Percentiles rank a stretch among this genome's conserved stretches.
These are phyloP conservation scores for Fraxinus albicans DNA, from an alignment of 305 asterid genomes.

Conservation along the genomic window DNA sequence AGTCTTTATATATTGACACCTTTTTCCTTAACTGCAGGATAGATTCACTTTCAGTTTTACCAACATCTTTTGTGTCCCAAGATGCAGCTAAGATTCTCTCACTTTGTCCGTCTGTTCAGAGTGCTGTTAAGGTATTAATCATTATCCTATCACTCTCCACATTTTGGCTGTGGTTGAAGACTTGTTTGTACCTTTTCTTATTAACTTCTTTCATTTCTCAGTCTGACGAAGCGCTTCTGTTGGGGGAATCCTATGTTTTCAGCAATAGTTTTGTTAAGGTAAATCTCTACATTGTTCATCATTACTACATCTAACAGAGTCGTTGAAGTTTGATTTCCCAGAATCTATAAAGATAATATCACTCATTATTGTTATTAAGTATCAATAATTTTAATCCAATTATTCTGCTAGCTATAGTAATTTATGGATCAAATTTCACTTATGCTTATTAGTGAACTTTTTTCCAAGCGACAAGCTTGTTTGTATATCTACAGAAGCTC, in stretches of 20 bases:
- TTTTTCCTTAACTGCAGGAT: constrained; percentile 54
- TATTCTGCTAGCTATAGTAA: neutral
- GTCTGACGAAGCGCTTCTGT: constrained; percentile 70
- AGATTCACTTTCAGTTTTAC: constrained; percentile 81
- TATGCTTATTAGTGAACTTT: neutral
- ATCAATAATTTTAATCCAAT: neutral
- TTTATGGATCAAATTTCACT: constrained; percentile 3
- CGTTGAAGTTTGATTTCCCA: constrained; percentile 18
- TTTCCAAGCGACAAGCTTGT: neutral
- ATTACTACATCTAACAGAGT: constrained; percentile 5
- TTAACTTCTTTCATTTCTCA: constrained; percentile 36
- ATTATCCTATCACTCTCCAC: constrained; percentile 7
- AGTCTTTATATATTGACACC: neutral
- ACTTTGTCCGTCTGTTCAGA: constrained; percentile 79
- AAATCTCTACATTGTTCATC: constrained; percentile 17
- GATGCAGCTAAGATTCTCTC: constrained; percentile 87
- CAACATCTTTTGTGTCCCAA: constrained; percentile 73
- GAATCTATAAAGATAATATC: neutral
- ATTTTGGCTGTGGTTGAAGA: constrained; percentile 21
- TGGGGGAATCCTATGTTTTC: constrained; percentile 85
- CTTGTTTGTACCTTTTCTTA: constrained; percentile 20
- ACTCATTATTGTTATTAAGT: neutral
- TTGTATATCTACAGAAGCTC: neutral
- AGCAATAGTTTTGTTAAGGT: constrained; percentile 84
- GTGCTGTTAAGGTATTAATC: constrained; percentile 65